A percentile compares a stretch with the other conserved stretches of the same genome.
Conservation (phyloP, 2,329 filamentous ascomycete species). For the Sporothrix protearum region DNA sequence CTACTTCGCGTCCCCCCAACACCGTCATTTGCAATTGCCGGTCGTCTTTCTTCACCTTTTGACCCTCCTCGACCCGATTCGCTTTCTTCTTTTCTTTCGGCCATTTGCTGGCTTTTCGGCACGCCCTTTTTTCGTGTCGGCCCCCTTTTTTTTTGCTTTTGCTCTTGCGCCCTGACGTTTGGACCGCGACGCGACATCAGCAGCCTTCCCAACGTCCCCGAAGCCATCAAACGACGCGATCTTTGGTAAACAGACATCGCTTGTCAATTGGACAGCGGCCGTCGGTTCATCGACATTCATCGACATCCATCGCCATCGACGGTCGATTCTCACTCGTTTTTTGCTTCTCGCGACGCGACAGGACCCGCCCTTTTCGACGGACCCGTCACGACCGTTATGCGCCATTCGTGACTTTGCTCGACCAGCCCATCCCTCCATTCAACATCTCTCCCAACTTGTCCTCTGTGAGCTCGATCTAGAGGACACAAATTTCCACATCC, state of each 20-base stretch:
- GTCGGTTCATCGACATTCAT: not conserved
- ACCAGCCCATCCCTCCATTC: not conserved
- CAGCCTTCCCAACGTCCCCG: not conserved
- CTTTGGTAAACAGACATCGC: not conserved
- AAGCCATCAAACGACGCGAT: not conserved
- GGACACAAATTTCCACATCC: not conserved
- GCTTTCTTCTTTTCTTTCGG: slow-evolving; percentile 10
- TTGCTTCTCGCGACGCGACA: not conserved
- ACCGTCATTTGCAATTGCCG: not conserved
- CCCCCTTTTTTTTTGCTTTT: not conserved
- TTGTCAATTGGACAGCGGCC: not conserved
- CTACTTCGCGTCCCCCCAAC: slow-evolving; percentile 1
- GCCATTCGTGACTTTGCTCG: slow-evolving; percentile 13
- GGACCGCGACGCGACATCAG: slow-evolving; percentile 2
- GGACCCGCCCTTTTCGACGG: not conserved
- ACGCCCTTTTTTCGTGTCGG: not conserved
- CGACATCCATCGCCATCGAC: not conserved
- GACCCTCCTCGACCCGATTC: no score
- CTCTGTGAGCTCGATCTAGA: not conserved
- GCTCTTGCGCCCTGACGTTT: not conserved
- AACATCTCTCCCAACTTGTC: not conserved
- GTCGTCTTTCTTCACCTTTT: not conserved
- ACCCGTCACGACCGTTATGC: slow-evolving; percentile 18
- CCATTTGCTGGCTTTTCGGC: not conserved
- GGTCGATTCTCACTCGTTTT: not conserved